phyloP scores from a whole-genome alignment of 225 moss, liverwort and hornwort species.

The Lunularia cruciata region DNA sequence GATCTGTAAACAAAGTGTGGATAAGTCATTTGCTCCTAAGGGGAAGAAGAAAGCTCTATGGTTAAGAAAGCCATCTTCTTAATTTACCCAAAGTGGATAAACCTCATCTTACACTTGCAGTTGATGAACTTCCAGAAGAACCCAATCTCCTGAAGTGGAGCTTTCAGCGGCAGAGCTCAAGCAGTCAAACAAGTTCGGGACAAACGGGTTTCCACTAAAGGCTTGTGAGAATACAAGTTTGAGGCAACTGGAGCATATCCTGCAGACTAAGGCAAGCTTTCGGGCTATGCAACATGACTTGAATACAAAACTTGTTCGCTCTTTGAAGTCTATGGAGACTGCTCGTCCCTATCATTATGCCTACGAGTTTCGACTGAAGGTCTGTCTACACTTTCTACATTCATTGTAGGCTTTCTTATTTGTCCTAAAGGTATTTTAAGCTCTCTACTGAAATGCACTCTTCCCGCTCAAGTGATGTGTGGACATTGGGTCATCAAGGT shows the following conservation, averaged over 20 bases:
- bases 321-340: slow-evolving; percentile 37
- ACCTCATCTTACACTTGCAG: too few relatives aligned
- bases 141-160: slow-evolving; percentile 6
- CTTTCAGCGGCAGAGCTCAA: slow-evolving; percentile 1
- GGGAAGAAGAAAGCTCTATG: too few relatives aligned
- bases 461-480: too few relatives aligned
- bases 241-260: slow-evolving; percentile 42
- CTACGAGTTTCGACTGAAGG: slow-evolving; percentile 43
- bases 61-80: too few relatives aligned
- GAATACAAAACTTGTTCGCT: slow-evolving; percentile 33
- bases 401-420: too few relatives aligned
- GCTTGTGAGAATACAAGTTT: slow-evolving; percentile 47
- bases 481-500: too few relatives aligned
- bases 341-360: slow-evolving; percentile 39
- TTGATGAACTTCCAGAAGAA: slow-evolving; percentile 5
- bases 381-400: too few relatives aligned
- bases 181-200: slow-evolving; percentile 8
- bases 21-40: too few relatives aligned
- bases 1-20: too few relatives aligned
- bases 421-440: too few relatives aligned
- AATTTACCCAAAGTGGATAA: too few relatives aligned
- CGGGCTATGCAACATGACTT: slow-evolving; percentile 33
- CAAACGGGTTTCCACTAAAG: slow-evolving; percentile 45
- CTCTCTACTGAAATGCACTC: too few relatives aligned
- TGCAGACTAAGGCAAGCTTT: slow-evolving; percentile 36